phyloP scores from a whole-genome alignment of 345 rosid genomes.

The Pseudoturritis turrita region DNA sequence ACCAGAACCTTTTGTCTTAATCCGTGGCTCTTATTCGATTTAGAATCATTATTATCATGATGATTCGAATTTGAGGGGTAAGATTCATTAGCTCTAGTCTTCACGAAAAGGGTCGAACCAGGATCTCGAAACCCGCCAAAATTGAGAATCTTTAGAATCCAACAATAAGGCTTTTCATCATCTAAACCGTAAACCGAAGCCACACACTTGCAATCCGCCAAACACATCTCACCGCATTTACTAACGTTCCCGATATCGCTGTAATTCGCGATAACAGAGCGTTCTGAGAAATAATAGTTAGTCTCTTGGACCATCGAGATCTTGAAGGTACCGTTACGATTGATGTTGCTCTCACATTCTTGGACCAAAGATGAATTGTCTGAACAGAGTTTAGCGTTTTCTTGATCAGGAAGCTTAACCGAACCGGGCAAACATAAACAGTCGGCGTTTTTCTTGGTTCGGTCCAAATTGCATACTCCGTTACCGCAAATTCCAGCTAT shows the following conservation, averaged over 20 bases:
- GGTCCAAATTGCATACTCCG: slow-evolving; percentile 68
- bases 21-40: slow-evolving; percentile 9
- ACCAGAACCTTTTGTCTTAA: slow-evolving; percentile 44
- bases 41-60: slow-evolving; percentile 1
- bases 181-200: slow-evolving; percentile 91
- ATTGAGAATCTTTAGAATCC: slow-evolving; percentile 66
- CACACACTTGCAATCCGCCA: slow-evolving; percentile 68
- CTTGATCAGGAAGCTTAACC: slow-evolving; percentile 36
- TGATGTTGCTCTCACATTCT: slow-evolving; percentile 39
- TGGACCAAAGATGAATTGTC: slow-evolving; percentile 43
- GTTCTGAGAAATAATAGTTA: slow-evolving; percentile 63
- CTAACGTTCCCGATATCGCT: slow-evolving; percentile 49
- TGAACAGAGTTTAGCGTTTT: slow-evolving; percentile 35
- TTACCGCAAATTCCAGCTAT: slow-evolving; percentile 85
- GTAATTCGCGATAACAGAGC: slow-evolving; percentile 60
- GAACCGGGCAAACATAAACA: slow-evolving; percentile 73
- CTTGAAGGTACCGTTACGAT: slow-evolving; percentile 36
- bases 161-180: slow-evolving; percentile 85
- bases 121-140: slow-evolving; percentile 82
- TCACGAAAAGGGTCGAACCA: slow-evolving; percentile 72
- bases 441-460: slow-evolving; percentile 69
- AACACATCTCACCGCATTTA: slow-evolving; percentile 70
- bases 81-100: slow-evolving; percentile 48
- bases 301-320: slow-evolving; percentile 67
- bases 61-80: slow-evolving; percentile 13